Percentiles rank a stretch among this genome's conserved stretches.
Conservation (phyloP, 2,329 filamentous ascomycete genomes). For the Aureobasidium sp. region DNA sequence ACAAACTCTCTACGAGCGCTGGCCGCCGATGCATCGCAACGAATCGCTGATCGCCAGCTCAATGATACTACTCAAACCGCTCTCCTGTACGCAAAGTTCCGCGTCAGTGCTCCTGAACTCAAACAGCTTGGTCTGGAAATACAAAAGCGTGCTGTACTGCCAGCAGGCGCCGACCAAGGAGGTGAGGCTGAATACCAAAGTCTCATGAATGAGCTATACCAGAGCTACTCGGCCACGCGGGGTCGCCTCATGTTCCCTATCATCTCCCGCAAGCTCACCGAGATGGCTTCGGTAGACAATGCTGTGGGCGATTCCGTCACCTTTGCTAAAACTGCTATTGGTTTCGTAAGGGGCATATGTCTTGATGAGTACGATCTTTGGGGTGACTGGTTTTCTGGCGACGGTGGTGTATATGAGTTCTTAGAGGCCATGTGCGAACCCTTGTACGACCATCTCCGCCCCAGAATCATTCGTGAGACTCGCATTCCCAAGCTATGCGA, state of each 20-base stretch:
- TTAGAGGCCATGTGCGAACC: constrained; percentile 60
- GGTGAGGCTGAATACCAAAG: constrained; percentile 58
- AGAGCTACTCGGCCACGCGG: constrained; percentile 53
- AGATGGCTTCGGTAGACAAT: constrained; percentile 50
- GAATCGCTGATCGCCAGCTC: constrained; percentile 57
- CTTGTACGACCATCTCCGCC: constrained; percentile 57
- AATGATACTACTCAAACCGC: constrained; percentile 67
- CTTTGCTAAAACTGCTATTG: constrained; percentile 56
- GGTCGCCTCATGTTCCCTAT: constrained; percentile 53
- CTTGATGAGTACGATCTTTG: constrained; percentile 60
- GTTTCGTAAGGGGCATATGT: constrained; percentile 57
- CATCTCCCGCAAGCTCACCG: constrained; percentile 52
- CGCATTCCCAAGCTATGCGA: constrained; percentile 60
- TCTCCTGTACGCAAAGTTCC: constrained; percentile 62
- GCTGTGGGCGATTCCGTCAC: constrained; percentile 55
- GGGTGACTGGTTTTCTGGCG: constrained; percentile 58
- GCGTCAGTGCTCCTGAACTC: constrained; percentile 56
- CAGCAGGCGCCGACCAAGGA: constrained; percentile 50
- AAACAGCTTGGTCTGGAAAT: constrained; percentile 60
- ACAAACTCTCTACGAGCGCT: constrained; percentile 55
- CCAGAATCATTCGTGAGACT: constrained; percentile 58
- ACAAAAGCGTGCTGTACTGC: constrained; percentile 55
- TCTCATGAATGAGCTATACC: constrained; percentile 56
- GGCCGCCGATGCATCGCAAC: constrained; percentile 52
- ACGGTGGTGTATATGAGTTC: constrained; percentile 56